Percentiles rank a stretch among this genome's conserved stretches.
Conservation (phyloP, 345 rosid species). For the Geranium rotundifolium region DNA sequence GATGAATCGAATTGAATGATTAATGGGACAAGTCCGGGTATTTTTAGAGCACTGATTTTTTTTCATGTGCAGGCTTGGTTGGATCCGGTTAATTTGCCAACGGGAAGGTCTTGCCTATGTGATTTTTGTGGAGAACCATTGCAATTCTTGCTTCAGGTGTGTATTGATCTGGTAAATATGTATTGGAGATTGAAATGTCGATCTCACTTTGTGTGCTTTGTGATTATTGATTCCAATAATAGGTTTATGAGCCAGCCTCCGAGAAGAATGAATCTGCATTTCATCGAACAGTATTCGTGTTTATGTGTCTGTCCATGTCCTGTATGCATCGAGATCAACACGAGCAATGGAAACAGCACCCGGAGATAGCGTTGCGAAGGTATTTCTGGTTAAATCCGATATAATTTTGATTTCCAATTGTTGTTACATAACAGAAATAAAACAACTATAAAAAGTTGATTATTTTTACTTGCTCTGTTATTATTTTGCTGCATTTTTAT, state of each 20-base stretch:
- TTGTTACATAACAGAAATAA: not conserved
- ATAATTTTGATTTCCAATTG: not conserved
- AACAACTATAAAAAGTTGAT: not conserved
- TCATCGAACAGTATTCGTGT: conserved; percentile 67
- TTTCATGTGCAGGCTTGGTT: conserved; percentile 62
- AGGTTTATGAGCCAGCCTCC: conserved; percentile 73
- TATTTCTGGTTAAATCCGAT: conserved; percentile 9
- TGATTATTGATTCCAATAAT: conserved; percentile 4
- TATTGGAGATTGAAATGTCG: not conserved
- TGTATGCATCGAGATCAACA: conserved; percentile 89
- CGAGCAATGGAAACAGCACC: conserved; percentile 73
- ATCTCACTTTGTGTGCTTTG: not conserved
- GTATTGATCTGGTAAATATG: not conserved
- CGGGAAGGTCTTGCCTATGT: conserved; percentile 48
- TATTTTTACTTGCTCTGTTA: conserved; percentile 2
- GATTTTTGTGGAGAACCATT: conserved; percentile 76
- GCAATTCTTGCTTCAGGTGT: conserved; percentile 84
- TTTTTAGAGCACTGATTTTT: not conserved
- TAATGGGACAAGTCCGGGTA: too few relatives aligned
- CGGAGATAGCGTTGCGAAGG: conserved; percentile 54
- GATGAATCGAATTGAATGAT: too few relatives aligned
- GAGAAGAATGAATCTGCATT: conserved; percentile 55
- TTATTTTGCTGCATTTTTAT: conserved; percentile 6
- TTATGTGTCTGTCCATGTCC: conserved; percentile 76
- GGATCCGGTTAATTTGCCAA: conserved; percentile 72